Conservation (phyloP, 345 rosid genomes). For the Gossypium sturtianum region DNA sequence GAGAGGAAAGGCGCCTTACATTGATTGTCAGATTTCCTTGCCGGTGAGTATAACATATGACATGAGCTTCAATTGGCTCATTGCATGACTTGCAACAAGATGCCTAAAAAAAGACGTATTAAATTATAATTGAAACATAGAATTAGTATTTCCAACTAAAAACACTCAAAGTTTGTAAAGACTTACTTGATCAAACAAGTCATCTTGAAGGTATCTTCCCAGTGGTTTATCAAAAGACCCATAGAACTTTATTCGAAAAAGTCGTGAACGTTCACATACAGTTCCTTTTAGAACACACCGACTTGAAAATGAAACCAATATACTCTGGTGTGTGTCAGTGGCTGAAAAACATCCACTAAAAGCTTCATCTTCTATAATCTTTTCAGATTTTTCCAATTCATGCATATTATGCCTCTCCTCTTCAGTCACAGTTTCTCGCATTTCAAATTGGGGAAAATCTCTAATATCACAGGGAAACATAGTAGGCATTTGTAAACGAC, state of each 20-base stretch:
- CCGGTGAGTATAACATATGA: constrained; percentile 84
- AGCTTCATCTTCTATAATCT: constrained; percentile 40
- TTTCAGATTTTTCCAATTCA: constrained; percentile 38
- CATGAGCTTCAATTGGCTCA: constrained; percentile 85
- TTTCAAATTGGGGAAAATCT: constrained; percentile 25
- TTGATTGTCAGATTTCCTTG: constrained; percentile 96
- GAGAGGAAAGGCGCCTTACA: constrained; percentile 57
- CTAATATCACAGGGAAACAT: constrained; percentile 16
- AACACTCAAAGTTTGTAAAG: background rate
- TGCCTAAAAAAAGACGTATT: constrained; percentile 31
- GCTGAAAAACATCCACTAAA: constrained; percentile 65
- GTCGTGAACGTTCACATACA: constrained; percentile 90
- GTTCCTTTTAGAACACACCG: constrained; percentile 71
- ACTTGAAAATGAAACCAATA: constrained; percentile 86
- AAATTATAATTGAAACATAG: constrained; percentile 8
- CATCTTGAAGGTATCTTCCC: constrained; percentile 77
- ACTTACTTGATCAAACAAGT: constrained; percentile 80
- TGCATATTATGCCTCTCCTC: constrained; percentile 35
- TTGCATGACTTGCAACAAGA: constrained; percentile 63
- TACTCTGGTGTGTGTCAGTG: constrained; percentile 79
- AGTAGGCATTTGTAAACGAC: constrained; percentile 21
- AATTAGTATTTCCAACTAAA: background rate
- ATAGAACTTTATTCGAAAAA: constrained; percentile 82
- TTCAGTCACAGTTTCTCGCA: constrained; percentile 27
- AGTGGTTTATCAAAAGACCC: constrained; percentile 97